Evolutionary conservation across 345 rosid genomes (phyloP), one percentile per base, ranked within the genome.

Genomic region (Lepidium didymum): DNA sequence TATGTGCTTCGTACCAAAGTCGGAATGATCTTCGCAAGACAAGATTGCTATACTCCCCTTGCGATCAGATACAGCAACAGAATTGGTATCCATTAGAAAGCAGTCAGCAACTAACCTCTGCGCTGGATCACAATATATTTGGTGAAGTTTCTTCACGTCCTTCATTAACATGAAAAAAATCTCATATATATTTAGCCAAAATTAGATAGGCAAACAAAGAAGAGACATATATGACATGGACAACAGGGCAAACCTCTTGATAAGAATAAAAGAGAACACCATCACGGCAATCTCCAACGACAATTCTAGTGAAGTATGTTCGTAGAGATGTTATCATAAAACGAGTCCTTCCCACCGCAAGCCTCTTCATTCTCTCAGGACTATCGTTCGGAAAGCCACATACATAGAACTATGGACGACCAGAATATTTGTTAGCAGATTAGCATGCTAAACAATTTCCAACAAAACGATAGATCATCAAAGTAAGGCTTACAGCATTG

Each of bases 31-130:
- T 37, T 91, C 81, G 79, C 87, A 83, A 58, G 99, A 91, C 62
- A 94, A 70, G 65, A 94, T 81, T 68, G 93, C 88, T 75, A 94
- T 81, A 84, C 95, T 86, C 74, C 97, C 99, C 79, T 91, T 91
- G 47, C 99, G 91, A 74, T 94, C 99, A 55, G 99, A 91, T 80
- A 91, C 97, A 68, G 86, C 86, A 65, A 91, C 96, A 5, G 95
- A 89, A 75, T 91, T 82, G 58, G 61, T 83, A 71, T 91, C 95
- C 81, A 82, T 82, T 47, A 94, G 91, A 75, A 84, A 63, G 77
- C 99, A 94, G 74, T 86, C 97, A 76, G 93, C 99, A 79, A 94
- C 96, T 74, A 94, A 84, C 72, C 99, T 82, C 78, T 89, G 99
- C 14, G 90, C 87, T 73, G 99, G 99, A 78, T 94, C 99, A 84